Base-by-base conservation (phyloP, 805 yeast genomes). In the Debaryomyces castellii region DNA sequence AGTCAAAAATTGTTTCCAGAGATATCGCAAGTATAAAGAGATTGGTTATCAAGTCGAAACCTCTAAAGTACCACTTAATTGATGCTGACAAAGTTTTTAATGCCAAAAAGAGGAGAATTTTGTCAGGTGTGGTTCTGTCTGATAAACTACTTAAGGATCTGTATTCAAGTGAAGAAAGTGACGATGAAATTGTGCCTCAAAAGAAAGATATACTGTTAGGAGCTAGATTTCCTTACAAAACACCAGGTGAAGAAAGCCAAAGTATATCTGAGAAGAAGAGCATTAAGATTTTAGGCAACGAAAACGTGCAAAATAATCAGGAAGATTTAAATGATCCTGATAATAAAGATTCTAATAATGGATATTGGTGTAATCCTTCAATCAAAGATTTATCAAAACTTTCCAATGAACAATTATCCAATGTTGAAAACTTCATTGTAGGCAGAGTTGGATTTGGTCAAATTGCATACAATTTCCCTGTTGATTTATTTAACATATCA, bases 341-440 rank as follows among this genome's bases (percentile, higher is more conserved):
- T 25, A 49, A 49, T 23, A 47, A 48, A 17, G 41, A 34, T 16
- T 20, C 10, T 14, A 56, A 62, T 32, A 55, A 63, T 4, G 87
- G 78, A 2, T 87, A 87, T 55, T 87, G 92, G 90, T 81, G 88
- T 49, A 73, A 85, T 0, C 95, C 94, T 1, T 64, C 85, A 0
- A 65, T 84, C 12, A 67, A 66, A 2, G 80, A 77, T 24, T 66
- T 87, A 2, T 51, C 73, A 0, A 51, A 59, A 6, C 53, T 79
- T 44, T 59, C 83, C 0, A 47, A 65, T 2, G 71, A 76, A 30
- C 78, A 81, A 39, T 71, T 87, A 17, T 52, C 79, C 1, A 70
- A 71, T 21, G 78, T 87, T 14, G 77, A 83, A 17, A 78, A 82
- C 53, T 87, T 87, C 54, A 77, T 83, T 5, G 74, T 83, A 47